Evolutionary conservation across 306 rosid species (phyloP), one percentile per base, ranked within the genome.

Genomic region (Quercus berberidifolia): DNA sequence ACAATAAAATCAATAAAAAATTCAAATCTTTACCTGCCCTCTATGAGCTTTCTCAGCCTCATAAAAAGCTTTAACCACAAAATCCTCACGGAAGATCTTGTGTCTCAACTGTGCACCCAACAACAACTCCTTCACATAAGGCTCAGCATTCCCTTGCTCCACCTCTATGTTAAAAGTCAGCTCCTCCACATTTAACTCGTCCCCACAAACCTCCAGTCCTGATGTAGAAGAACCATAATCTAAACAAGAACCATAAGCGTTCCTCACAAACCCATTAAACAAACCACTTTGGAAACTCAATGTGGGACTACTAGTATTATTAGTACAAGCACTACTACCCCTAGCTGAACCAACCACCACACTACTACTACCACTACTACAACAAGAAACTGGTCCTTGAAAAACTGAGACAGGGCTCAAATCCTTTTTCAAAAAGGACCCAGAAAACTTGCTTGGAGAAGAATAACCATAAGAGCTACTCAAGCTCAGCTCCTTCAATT

Each of bases 31-130:
- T 81, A 93, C 99, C 97, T 95, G 98, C 81, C 98, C 99, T 83
- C 93, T 86, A 75, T 95, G 99, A 0, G 98, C 99, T 79, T 89
- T 93, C 90, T 95, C 98, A 8, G 98, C 99, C 84, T 95, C 92
- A 57, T 86, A 89, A 80, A 95, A 95, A 23, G 99, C 99, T 89
- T 91, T 93, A 35, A 95, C 82, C 8, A 95, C 97, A 55, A 90
- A 89, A 75, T 93, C 96, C 41, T 95, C 99, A 20, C 77, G 77
- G 74, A 95, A 95, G 71, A 95, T 91, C 86, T 87, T 90, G 75
- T 95, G 98, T 79, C 88, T 81, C 77, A 88, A 35, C 76, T 95
- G 99, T 31, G 99, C 99, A 60, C 80, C 88, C n/a, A 75, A 56
- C n/a, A 95, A 90, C 84, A 95, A 82, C 63, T 95, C 96, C 69